phyloP scores from a whole-genome alignment of 352 stramenopile genomes.

The Phytophthora hibernalis region DNA sequence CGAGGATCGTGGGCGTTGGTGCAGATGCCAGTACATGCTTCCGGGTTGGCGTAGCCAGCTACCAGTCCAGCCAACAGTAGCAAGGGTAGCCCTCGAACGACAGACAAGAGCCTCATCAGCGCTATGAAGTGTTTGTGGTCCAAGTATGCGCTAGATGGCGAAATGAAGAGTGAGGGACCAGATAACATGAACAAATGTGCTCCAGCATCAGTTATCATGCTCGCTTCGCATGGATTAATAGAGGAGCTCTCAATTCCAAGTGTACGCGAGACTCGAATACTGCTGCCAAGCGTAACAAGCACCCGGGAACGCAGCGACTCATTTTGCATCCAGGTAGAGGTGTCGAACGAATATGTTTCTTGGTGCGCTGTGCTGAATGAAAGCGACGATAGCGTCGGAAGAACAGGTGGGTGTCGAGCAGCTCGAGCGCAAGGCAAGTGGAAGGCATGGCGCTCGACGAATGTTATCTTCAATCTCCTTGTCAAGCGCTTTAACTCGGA shows the following conservation, averaged over 20 bases:
- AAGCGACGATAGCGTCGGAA: conserved; percentile 7
- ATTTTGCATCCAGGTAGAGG: conserved; percentile 27
- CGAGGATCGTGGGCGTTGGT: conserved; percentile 58
- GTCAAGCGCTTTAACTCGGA: too few species aligned
- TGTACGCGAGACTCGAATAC: background rate
- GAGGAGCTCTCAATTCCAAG: background rate
- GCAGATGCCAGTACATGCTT: conserved; percentile 35
- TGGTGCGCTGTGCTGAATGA: background rate
- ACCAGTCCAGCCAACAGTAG: conserved; percentile 17
- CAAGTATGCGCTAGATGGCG: conserved; percentile 5
- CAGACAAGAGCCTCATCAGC: conserved; percentile 14
- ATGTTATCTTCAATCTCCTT: too few species aligned
- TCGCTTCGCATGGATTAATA: background rate
- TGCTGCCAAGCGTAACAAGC: background rate
- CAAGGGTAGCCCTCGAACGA: conserved; percentile 16
- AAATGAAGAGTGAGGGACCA: conserved; percentile 13
- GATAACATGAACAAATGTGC: background rate
- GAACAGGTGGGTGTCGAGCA: conserved; percentile 2
- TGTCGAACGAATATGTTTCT: background rate
- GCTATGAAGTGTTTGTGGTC: background rate
- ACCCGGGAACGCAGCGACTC: background rate
- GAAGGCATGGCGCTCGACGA: too few species aligned
- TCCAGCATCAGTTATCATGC: background rate
- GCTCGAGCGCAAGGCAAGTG: background rate
- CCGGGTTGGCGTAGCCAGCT: conserved; percentile 28